Percentiles rank a stretch among this genome's conserved stretches.
These are phyloP conservation scores for Rhododendron ferrugineum DNA, from an alignment of 148 eudicot genomes.

Conservation along the genomic window DNA sequence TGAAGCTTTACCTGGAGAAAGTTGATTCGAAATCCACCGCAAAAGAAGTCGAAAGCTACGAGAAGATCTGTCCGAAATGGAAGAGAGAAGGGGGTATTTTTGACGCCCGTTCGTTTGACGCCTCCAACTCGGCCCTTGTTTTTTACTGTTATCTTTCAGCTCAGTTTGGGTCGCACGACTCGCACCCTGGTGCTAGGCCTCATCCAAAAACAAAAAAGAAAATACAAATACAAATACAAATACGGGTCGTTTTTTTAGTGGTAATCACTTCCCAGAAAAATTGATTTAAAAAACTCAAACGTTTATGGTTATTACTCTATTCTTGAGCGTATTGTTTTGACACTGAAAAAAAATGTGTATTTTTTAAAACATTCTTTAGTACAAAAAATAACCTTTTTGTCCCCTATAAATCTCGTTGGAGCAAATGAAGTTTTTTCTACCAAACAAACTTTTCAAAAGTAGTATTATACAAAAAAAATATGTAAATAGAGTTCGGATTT, in stretches of 20 bases:
- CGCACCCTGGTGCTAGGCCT: too few species aligned
- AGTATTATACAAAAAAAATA: too few species aligned
- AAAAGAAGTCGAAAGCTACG: background rate
- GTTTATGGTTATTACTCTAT: too few species aligned
- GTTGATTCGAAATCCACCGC: background rate
- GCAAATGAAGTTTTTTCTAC: background rate
- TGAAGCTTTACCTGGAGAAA: background rate
- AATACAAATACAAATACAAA: too few species aligned
- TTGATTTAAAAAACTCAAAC: too few species aligned
- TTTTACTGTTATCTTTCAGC: too few species aligned
- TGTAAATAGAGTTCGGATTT: background rate
- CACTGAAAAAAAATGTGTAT: too few species aligned
- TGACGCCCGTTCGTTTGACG: background rate
- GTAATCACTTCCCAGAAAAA: too few species aligned
- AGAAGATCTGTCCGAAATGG: background rate
- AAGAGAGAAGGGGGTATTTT: background rate
- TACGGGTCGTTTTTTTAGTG: too few species aligned
- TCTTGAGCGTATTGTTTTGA: too few species aligned
- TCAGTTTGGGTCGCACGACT: too few species aligned
- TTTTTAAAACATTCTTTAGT: background rate
- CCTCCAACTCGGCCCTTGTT: background rate
- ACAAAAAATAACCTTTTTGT: background rate
- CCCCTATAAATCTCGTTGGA: background rate
- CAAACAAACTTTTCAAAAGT: background rate
- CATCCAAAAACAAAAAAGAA: too few species aligned